Evolutionary conservation across 495 filamentous ascomycete species (phyloP), one percentile per base, ranked within the genome.

Genomic region (Aspergillus affinis): DNA sequence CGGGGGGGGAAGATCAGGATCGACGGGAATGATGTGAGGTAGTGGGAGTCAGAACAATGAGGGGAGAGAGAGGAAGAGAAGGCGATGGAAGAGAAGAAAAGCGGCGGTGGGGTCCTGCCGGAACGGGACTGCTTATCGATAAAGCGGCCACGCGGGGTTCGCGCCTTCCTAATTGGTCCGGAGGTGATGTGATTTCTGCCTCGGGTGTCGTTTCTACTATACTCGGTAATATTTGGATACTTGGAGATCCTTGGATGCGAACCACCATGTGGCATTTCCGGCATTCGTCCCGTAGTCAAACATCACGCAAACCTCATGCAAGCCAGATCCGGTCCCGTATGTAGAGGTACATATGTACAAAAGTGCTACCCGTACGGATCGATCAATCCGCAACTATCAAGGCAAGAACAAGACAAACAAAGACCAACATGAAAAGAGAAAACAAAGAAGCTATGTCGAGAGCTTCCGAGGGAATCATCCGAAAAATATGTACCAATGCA

Each of bases 401-500:
- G 36, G 10, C 36, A 41, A 41, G 36, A 41, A 41, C 36, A 41
- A 41, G 36, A 41, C 36, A 41, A 17, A 41, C 36, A 41, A 13
- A 10, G 15, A 32, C 29, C 29, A 32, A 32, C 29, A 32, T 4
- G 29, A 32, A 32, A 32, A 32, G 10, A 8, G 10, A 41, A 41
- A 41, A 41, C 36, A 10, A 41, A 41, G 36, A 41, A 41, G 36
- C 36, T 41, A 10, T 10, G 36, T 13, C 12, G 36, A 41, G 6
- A 15, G 56, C 23, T 50, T 58, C 57, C 29, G 54, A 48, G 47
- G 15, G 59, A 50, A 49, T 64, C n/a, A 20, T 59, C 51, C 53
- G 36, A 54, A 50, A 61, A 61, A 63, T 55, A 56, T 65, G 46
- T 60, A 58, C 36, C 60, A 63, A 52, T 58, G 61, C 48, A 54